Evolutionary conservation across 225 moss, liverwort and hornwort genomes (phyloP), one percentile per base, ranked within the genome.

Genomic region (Polytrichum commune): DNA sequence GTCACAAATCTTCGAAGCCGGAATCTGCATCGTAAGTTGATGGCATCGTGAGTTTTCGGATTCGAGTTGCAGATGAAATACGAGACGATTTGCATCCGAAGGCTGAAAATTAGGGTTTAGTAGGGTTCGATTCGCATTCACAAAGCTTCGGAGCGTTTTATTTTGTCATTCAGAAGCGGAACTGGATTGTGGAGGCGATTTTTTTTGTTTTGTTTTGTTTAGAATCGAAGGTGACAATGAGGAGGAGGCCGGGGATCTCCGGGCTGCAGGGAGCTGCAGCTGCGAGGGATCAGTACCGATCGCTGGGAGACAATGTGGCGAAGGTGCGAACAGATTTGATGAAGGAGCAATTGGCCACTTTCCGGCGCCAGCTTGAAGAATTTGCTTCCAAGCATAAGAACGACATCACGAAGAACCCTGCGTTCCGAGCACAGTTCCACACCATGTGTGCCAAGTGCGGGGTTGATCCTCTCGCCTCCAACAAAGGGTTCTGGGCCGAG

Each of bases 401-500:
- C 76, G 95, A 97, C 75, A 97, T 97, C 27, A 93, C 85, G 72
- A 93, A 89, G 72, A 97, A 89, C 78, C 96, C 96, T 24, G 85
- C 90, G 13, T 97, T 97, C 60, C 71, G 96, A 64, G 93, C 96
- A 13, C 92, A 97, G 69, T 97, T 97, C 62, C 96, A 93, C 54
- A 82, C 88, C 69, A 97, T 97, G 96, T 97, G 96, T 78, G 85
- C 86, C 61, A 91, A 97, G 69, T 92, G 92, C 74, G 96, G 93
- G 19, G 96, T 97, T n/a, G 93, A 97, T 76, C 96, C 96, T 29
- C 85, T 97, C 28, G 96, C 96, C 64, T 93, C 93, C 25, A 93
- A 92, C 68, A 97, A 93, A 79, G 93, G 96, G 7, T 93, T 97
- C 85, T 92, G 93, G 93, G 93, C 93, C 60, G 92, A 96, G 84